Conservation (phyloP, 2,329 filamentous ascomycete genomes). For the Endoconidiophora laricicola region DNA sequence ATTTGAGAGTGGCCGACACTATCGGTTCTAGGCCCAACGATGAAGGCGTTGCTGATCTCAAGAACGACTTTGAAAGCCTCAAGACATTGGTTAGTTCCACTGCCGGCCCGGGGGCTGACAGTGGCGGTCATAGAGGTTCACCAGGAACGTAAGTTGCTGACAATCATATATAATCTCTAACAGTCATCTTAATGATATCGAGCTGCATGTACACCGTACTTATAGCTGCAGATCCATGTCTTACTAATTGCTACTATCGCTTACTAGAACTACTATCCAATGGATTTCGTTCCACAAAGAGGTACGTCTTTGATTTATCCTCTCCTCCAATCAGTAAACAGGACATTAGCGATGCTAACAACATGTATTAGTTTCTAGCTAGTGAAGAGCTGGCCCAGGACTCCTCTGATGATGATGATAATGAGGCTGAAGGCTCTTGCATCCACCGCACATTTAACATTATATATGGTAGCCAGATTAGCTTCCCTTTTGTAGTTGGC, state of each 20-base stretch:
- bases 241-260: background rate
- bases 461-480: constrained; percentile 39
- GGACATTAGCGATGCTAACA: background rate
- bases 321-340: background rate
- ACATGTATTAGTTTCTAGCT: constrained; percentile 28
- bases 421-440: constrained; percentile 31
- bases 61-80: constrained; percentile 37
- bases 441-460: constrained; percentile 42
- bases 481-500: constrained; percentile 40
- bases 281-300: constrained; percentile 38
- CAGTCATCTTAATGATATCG: no score
- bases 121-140: no score
- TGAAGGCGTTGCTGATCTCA: constrained; percentile 39
- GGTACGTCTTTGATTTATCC: constrained; percentile 21
- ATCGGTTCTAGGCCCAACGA: constrained; percentile 11
- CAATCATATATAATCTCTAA: no score
- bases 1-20: constrained; percentile 15
- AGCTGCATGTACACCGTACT: no score
- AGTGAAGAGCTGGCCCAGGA: constrained; percentile 32
- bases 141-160: no score
- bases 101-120: no score
- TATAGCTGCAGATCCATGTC: background rate
- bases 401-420: constrained; percentile 32
- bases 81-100: constrained; percentile 30
- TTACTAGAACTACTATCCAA: constrained; percentile 15